Conservation (phyloP, 257 asterid genomes). For the Gardenia jasminoides region DNA sequence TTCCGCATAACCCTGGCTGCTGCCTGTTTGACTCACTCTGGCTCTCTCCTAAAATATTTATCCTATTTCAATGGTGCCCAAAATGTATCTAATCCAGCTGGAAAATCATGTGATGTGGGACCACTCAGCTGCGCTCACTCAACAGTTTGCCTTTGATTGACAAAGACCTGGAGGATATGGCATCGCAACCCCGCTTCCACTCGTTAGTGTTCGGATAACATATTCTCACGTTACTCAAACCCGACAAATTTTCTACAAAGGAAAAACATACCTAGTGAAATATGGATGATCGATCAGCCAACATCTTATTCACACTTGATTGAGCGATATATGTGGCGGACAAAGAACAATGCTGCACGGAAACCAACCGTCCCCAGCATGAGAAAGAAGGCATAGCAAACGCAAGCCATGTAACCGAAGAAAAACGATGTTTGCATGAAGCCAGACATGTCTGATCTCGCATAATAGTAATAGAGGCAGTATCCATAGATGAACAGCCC, state of each 20-base stretch:
- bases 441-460: slow-evolving; percentile 49
- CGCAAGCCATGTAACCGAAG: slow-evolving; percentile 83
- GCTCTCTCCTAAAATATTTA: not conserved
- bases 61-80: not conserved
- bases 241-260: slow-evolving; percentile 1
- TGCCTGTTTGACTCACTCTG: not conserved
- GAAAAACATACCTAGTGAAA: slow-evolving; percentile 11
- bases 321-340: slow-evolving; percentile 77
- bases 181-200: slow-evolving; percentile 3
- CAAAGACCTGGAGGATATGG: not conserved
- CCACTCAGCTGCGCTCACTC: not conserved
- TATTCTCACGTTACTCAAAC: slow-evolving; percentile 5
- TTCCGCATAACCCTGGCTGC: slow-evolving; percentile 4
- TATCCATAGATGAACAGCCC: slow-evolving; percentile 42
- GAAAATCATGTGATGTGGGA: not conserved
- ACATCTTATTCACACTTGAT: slow-evolving; percentile 62
- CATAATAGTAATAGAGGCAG: slow-evolving; percentile 45
- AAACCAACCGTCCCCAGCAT: slow-evolving; percentile 89
- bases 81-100: slow-evolving; percentile 2
- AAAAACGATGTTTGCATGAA: slow-evolving; percentile 40
- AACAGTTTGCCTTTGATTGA: slow-evolving; percentile 14
- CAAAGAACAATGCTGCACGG: slow-evolving; percentile 84
- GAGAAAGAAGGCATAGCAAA: slow-evolving; percentile 84
- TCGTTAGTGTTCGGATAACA: not conserved
- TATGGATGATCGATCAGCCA: slow-evolving; percentile 2